phyloP scores from a whole-genome alignment of 257 asterid genomes.

The Ajuga chamaepitys region DNA sequence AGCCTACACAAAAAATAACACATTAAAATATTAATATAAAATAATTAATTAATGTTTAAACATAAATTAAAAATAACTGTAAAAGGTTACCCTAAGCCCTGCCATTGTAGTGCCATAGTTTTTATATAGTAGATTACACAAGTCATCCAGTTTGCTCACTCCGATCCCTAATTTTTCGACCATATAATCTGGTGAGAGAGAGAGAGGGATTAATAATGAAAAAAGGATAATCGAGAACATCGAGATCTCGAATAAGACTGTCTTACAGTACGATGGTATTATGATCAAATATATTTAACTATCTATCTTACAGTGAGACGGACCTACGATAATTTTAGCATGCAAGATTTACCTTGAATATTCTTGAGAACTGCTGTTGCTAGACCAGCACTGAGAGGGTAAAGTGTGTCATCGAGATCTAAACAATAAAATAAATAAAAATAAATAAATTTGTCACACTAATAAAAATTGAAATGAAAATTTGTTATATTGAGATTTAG shows the following conservation, averaged over 20 bases:
- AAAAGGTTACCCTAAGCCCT: constrained; percentile 67
- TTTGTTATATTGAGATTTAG: not conserved
- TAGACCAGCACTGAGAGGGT: constrained; percentile 75
- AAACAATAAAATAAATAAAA: not conserved
- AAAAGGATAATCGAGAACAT: not conserved
- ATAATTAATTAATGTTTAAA: not conserved
- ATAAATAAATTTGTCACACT: not conserved
- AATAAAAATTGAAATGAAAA: not conserved
- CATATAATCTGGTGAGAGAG: constrained; percentile 49
- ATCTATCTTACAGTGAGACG: too few species aligned
- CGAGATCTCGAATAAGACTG: too few species aligned
- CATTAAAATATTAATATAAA: not conserved
- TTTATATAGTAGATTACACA: constrained; percentile 66
- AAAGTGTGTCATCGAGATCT: constrained; percentile 92
- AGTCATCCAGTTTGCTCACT: constrained; percentile 41
- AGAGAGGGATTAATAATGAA: not conserved
- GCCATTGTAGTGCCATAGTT: constrained; percentile 98
- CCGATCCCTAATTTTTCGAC: constrained; percentile 64
- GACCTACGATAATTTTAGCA: too few species aligned
- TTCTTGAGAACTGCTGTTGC: constrained; percentile 54
- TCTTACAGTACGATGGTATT: too few species aligned
- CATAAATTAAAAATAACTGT: not conserved
- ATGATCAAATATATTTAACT: too few species aligned
- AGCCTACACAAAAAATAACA: constrained; percentile 45
- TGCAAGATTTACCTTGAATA: constrained; percentile 51